Percentiles rank a stretch among this genome's conserved stretches.
Conservation (phyloP, 768 basidiomycete species). For the Tylopilus vinaceipallidus region DNA sequence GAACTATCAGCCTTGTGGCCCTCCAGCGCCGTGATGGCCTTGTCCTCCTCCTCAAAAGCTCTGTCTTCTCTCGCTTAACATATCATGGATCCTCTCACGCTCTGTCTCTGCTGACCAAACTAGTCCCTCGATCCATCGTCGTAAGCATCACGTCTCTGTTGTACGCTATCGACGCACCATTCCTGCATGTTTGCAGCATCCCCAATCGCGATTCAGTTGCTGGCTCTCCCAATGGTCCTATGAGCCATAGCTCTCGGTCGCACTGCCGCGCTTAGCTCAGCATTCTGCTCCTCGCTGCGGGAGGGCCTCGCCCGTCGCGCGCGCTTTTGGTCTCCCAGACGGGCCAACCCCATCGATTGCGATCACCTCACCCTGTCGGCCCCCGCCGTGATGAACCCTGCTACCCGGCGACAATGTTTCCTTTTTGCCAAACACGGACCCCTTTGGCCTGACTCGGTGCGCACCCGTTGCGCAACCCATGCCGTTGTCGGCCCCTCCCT, state of each 20-base stretch:
- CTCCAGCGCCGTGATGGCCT: slow-evolving; percentile 1
- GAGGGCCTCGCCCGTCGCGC: too few relatives aligned
- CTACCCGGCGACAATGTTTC: background rate
- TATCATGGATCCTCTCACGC: slow-evolving; percentile 11
- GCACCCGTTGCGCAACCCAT: slow-evolving; percentile 6
- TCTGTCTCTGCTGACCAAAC: background rate
- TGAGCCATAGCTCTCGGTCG: too few relatives aligned
- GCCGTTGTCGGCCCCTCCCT: slow-evolving; percentile 10
- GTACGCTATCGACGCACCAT: slow-evolving; percentile 19
- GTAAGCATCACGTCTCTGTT: slow-evolving; percentile 8
- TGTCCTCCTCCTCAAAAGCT: background rate
- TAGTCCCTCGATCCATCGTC: background rate
- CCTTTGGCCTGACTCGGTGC: slow-evolving; percentile 1
- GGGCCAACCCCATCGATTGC: background rate
- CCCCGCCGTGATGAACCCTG: slow-evolving; percentile 4
- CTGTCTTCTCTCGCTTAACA: slow-evolving; percentile 9
- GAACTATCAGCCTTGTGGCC: slow-evolving; percentile 8
- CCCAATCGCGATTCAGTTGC: too few relatives aligned
- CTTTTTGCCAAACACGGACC: background rate
- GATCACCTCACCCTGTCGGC: slow-evolving; percentile 2
- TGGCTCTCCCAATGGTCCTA: too few relatives aligned
- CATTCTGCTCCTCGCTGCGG: background rate
- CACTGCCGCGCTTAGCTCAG: background rate
- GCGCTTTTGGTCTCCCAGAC: background rate
- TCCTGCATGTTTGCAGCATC: slow-evolving; percentile 20